Base-by-base conservation (phyloP, 2,329 filamentous ascomycete species). In the Calycina herbarum region DNA sequence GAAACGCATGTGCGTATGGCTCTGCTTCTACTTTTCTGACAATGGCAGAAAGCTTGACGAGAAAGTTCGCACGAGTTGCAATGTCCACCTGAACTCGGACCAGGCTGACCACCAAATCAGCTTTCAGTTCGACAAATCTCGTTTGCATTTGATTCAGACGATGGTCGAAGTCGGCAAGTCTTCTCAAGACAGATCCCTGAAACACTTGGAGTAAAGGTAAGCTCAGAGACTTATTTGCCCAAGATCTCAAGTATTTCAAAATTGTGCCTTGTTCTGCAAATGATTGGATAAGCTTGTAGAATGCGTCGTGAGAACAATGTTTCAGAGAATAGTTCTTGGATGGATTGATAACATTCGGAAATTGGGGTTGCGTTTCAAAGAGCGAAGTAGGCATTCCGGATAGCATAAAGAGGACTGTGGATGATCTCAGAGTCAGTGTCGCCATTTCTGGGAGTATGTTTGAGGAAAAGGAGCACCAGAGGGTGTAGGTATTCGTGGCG, bases 331-430 rank as follows among this genome's bases (percentile, higher is more conserved):
- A 78, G n/a, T 62, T 45, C 57, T 70, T 72, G 2, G 72, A 73
- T 29, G 68, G 69, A 57, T 69, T 67, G 59, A 73, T 78, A 64
- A 27, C 68, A 70, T 70, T 80, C 79, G 63, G 74, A 29, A 77
- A 71, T 60, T 80, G 78, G 54, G 80, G 63, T 4, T 69, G 69
- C 5, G 75, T 69, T 42, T 73, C 74, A 72, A 94, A 97, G 0
- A 97, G 74, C 1, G 87, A 89, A 2, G 91, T 94, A 5, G 88
- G 85, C 3, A 95, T 79, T 0, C 94, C 94, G 63, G 87, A 86
- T 0, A 98, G 83, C 92, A 97, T 96, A 72, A 92, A 94, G 0
- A 97, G 80, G 0, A 87, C 85, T 33, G 31, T 33, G 31, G 31
- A 33, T 33, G 31, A 8, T 33, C 31, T 33, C 31, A 5, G 31